These are phyloP conservation scores for Asclepias syriaca DNA, from an alignment of 257 asterid genomes.

Conservation along the genomic window DNA sequence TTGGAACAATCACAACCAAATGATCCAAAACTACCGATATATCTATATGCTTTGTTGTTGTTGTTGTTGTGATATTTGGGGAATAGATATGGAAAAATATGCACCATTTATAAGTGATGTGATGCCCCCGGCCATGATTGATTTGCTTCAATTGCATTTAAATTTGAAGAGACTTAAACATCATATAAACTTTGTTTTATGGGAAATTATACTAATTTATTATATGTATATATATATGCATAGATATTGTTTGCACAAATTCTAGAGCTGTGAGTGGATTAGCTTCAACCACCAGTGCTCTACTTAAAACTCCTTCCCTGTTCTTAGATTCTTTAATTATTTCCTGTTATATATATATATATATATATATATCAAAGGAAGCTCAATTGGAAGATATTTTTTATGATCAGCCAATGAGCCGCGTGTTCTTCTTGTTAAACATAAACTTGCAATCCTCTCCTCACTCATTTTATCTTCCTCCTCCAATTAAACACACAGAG, in stretches of 20 bases:
- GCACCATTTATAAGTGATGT: constrained; percentile 10
- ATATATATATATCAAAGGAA: not conserved
- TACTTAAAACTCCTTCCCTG: not conserved
- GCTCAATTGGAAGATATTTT: not conserved
- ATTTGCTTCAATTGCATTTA: too few relatives aligned
- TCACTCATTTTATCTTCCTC: not conserved
- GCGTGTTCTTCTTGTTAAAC: constrained; percentile 42
- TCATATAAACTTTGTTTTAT: too few relatives aligned
- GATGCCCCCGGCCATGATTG: too few relatives aligned
- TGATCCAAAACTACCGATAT: not conserved
- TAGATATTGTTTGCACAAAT: not conserved
- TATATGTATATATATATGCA: too few relatives aligned
- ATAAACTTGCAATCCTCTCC: constrained; percentile 24
- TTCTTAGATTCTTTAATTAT: not conserved
- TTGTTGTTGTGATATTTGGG: constrained; percentile 11
- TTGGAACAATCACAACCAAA: constrained; percentile 40
- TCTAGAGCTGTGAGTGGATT: not conserved
- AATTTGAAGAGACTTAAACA: too few relatives aligned
- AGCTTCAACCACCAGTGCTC: not conserved
- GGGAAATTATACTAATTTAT: too few relatives aligned
- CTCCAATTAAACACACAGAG: not conserved
- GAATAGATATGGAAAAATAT: constrained; percentile 11
- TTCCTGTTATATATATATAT: too few relatives aligned
- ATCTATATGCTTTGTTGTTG: not conserved
- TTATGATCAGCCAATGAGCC: constrained; percentile 31